Conservation (phyloP, 2,329 filamentous ascomycete species). For the Orbilia brochopaga region DNA sequence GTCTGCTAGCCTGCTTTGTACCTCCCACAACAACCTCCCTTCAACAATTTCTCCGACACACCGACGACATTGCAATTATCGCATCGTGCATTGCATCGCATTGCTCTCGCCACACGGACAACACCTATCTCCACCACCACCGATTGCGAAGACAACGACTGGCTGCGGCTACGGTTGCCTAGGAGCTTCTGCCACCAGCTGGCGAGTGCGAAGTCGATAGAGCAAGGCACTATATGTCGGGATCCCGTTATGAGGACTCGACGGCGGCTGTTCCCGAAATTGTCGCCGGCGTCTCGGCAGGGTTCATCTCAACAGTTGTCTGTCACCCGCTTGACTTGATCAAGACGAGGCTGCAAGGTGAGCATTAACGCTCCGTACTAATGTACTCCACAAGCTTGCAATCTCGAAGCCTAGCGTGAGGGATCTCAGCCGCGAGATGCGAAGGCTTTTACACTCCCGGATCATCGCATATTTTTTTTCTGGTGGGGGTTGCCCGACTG, state of each 20-base stretch:
- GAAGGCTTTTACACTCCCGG: not conserved
- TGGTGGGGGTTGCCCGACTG: not conserved
- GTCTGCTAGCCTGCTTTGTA: slow-evolving; percentile 17
- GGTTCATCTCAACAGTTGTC: slow-evolving; percentile 80
- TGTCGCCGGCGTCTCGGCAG: slow-evolving; percentile 86
- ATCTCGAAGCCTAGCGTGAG: not conserved
- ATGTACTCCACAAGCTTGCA: not conserved
- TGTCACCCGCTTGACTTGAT: slow-evolving; percentile 94
- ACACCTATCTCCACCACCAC: slow-evolving; percentile 1
- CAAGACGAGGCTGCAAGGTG: slow-evolving; percentile 93
- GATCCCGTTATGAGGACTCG: slow-evolving; percentile 61
- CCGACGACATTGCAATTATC: slow-evolving; percentile 3
- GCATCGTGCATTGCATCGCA: slow-evolving; percentile 9
- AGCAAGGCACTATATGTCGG: slow-evolving; percentile 28
- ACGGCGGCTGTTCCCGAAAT: slow-evolving; percentile 83
- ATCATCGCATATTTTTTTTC: not conserved
- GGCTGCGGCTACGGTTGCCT: slow-evolving; percentile 1
- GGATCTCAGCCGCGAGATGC: not conserved
- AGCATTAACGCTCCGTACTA: slow-evolving; percentile 51
- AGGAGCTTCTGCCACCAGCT: not conserved
- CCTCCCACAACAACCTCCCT: slow-evolving; percentile 26
- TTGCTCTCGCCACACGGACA: not conserved
- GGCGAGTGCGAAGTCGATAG: slow-evolving; percentile 4
- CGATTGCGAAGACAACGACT: not conserved
- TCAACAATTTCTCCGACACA: slow-evolving; percentile 21